A percentile compares a stretch with the other conserved stretches of the same genome.
These are phyloP conservation scores for Saccharomycopsis sp. DNA, from an alignment of 805 yeast genomes.

Conservation along the genomic window DNA sequence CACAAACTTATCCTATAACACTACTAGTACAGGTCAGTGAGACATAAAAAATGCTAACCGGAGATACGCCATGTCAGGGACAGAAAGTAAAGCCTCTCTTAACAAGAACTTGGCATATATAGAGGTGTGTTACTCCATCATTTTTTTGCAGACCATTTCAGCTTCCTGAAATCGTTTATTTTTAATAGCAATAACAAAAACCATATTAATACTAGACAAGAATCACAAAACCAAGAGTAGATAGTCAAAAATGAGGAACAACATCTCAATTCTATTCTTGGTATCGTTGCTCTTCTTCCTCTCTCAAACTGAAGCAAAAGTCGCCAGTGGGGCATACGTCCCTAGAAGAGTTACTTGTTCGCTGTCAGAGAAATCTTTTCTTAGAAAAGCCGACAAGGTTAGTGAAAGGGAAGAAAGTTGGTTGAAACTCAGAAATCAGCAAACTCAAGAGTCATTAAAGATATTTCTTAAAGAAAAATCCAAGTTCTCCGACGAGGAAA, in stretches of 20 bases:
- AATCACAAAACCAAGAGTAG: not conserved
- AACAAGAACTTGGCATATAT: too few relatives aligned
- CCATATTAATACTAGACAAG: not conserved
- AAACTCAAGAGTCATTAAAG: conserved; percentile 40
- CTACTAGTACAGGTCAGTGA: too few relatives aligned
- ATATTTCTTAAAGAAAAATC: conserved; percentile 32
- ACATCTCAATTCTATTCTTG: too few relatives aligned
- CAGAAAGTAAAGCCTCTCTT: too few relatives aligned
- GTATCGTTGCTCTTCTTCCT: not conserved
- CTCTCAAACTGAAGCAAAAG: not conserved
- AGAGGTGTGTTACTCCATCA: too few relatives aligned
- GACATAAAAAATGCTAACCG: too few relatives aligned
- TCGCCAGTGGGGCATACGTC: conserved; percentile 47
- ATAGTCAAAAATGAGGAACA: too few relatives aligned
- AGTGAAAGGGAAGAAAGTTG: conserved; percentile 44
- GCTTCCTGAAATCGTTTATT: too few relatives aligned
- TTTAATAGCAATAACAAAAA: conserved; percentile 1
- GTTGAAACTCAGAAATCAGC: conserved; percentile 41
- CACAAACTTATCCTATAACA: too few relatives aligned
- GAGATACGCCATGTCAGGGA: too few relatives aligned
- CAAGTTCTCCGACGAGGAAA: conserved; percentile 6
- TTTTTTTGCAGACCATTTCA: too few relatives aligned
- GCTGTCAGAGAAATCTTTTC: conserved; percentile 20
- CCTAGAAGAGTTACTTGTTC: conserved; percentile 57
- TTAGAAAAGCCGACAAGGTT: conserved; percentile 42